Percentiles rank a stretch among this genome's conserved stretches.
Evolutionary conservation across 2,329 filamentous ascomycete genomes (phyloP).

Genomic region (Talaromyces islandicus): DNA sequence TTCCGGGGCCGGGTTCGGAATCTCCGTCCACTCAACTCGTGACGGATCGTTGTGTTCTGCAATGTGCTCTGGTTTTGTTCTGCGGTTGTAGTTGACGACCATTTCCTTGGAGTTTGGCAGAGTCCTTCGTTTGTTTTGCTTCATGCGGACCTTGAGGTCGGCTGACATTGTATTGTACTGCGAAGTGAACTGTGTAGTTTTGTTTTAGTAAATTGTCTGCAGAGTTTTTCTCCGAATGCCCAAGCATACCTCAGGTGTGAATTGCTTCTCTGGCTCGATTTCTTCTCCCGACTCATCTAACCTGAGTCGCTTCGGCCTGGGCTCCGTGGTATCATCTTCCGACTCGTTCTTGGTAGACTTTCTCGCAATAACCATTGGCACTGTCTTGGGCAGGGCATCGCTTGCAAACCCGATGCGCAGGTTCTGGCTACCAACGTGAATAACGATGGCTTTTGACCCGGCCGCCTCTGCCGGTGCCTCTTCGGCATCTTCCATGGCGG

Average conservation of each 20-base stretch:
- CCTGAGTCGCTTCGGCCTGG: slow-evolving; percentile 62
- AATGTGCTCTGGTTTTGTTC: slow-evolving; percentile 77
- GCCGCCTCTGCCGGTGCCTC: slow-evolving; percentile 57
- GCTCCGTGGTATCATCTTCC: slow-evolving; percentile 71
- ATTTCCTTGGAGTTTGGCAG: slow-evolving; percentile 96
- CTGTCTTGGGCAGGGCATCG: slow-evolving; percentile 86
- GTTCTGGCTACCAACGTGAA: slow-evolving; percentile 94
- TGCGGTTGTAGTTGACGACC: slow-evolving; percentile 87
- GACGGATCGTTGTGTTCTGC: slow-evolving; percentile 91
- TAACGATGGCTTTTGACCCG: slow-evolving; percentile 86
- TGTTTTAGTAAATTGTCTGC: not conserved
- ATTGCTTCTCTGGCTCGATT: slow-evolving; percentile 66
- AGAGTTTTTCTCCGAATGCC: not conserved
- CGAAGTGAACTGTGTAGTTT: slow-evolving; percentile 45
- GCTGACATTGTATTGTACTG: slow-evolving; percentile 75
- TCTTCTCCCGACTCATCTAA: slow-evolving; percentile 43
- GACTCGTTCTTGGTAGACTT: slow-evolving; percentile 73
- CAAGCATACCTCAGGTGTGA: slow-evolving; percentile 69
- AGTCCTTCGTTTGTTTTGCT: slow-evolving; percentile 87
- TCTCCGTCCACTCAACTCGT: slow-evolving; percentile 91
- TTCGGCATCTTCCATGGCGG: slow-evolving; percentile 53
- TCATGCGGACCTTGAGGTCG: slow-evolving; percentile 85
- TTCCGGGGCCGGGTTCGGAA: slow-evolving; percentile 60
- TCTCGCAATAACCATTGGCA: slow-evolving; percentile 86
- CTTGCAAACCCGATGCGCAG: slow-evolving; percentile 91